Evolutionary conservation across 768 basidiomycete species (phyloP).

Genomic region (Pleurotus salmoneostramineus): DNA sequence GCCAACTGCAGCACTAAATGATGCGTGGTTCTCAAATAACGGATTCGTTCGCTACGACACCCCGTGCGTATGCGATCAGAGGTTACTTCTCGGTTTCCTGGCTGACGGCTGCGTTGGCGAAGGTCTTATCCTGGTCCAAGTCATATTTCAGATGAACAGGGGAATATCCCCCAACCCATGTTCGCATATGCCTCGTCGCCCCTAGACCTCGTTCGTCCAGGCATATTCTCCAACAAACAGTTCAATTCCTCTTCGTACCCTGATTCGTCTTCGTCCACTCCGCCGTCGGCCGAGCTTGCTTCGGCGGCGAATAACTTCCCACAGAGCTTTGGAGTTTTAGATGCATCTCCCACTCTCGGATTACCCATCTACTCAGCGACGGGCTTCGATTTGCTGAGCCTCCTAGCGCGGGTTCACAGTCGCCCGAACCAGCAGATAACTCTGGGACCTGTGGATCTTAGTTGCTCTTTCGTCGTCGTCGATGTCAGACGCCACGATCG

Average conservation of each 20-base stretch:
- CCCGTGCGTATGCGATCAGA: slow-evolving; percentile 9
- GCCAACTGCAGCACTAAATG: slow-evolving; percentile 36
- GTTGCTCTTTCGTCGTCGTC: slow-evolving; percentile 88
- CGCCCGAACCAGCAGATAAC: slow-evolving; percentile 71
- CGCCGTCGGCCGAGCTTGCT: too few relatives aligned
- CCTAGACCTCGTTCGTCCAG: too few relatives aligned
- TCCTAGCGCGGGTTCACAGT: slow-evolving; percentile 73
- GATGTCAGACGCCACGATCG: slow-evolving; percentile 79
- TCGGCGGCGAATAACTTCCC: neutral
- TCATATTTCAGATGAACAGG: too few relatives aligned
- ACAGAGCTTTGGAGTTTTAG: slow-evolving; percentile 3
- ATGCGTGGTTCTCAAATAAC: slow-evolving; percentile 47
- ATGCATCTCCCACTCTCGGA: slow-evolving; percentile 27
- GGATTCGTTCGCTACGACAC: slow-evolving; percentile 18
- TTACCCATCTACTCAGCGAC: slow-evolving; percentile 81
- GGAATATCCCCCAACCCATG: too few relatives aligned
- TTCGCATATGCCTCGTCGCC: too few relatives aligned
- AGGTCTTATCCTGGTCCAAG: neutral
- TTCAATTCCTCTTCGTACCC: too few relatives aligned
- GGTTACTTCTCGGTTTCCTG: neutral
- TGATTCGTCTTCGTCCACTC: too few relatives aligned
- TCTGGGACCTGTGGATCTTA: slow-evolving; percentile 90
- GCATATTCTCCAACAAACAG: too few relatives aligned
- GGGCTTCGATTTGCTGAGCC: slow-evolving; percentile 85
- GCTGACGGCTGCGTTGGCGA: neutral